Evolutionary conservation across 2,329 filamentous ascomycete species (phyloP).

Genomic region (Cladosporium sphaerospermum): DNA sequence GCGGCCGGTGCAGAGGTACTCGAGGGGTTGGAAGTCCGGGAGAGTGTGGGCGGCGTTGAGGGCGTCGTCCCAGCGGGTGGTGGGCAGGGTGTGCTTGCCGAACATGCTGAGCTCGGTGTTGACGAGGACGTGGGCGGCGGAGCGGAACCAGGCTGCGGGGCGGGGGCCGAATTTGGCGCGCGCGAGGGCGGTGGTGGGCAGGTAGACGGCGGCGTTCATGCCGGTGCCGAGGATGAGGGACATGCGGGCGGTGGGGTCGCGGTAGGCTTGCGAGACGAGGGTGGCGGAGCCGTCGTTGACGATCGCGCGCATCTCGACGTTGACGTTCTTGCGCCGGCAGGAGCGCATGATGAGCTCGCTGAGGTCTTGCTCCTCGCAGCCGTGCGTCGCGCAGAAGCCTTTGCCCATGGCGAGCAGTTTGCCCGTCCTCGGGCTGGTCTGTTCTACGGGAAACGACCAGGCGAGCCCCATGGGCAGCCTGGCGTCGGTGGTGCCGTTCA

Average conservation of each 20-base stretch:
- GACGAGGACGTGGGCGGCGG: constrained; percentile 55
- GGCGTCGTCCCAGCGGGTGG: constrained; percentile 56
- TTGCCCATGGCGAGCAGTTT: constrained; percentile 59
- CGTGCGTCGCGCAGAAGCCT: constrained; percentile 55
- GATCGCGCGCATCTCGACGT: constrained; percentile 56
- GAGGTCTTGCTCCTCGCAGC: constrained; percentile 54
- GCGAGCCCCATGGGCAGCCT: constrained; percentile 54
- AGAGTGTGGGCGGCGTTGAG: constrained; percentile 52
- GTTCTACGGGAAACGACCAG: constrained; percentile 62
- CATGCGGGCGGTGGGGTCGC: constrained; percentile 54
- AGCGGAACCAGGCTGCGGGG: constrained; percentile 49
- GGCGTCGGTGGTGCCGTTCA: constrained; percentile 25
- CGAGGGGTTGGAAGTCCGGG: constrained; percentile 60
- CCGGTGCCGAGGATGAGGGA: constrained; percentile 60
- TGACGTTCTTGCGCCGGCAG: constrained; percentile 48
- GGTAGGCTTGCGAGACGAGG: constrained; percentile 56
- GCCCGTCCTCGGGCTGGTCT: constrained; percentile 54
- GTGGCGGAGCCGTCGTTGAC: constrained; percentile 60
- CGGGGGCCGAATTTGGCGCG: constrained; percentile 51
- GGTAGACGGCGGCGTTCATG: constrained; percentile 58
- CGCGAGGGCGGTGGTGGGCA: constrained; percentile 50
- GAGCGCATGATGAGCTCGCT: constrained; percentile 54
- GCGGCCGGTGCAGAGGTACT: constrained; percentile 58
- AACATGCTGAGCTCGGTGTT: constrained; percentile 65
- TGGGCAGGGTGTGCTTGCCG: constrained; percentile 51